Base-by-base conservation (phyloP, 345 rosid genomes). In the Microthlaspi erraticum region DNA sequence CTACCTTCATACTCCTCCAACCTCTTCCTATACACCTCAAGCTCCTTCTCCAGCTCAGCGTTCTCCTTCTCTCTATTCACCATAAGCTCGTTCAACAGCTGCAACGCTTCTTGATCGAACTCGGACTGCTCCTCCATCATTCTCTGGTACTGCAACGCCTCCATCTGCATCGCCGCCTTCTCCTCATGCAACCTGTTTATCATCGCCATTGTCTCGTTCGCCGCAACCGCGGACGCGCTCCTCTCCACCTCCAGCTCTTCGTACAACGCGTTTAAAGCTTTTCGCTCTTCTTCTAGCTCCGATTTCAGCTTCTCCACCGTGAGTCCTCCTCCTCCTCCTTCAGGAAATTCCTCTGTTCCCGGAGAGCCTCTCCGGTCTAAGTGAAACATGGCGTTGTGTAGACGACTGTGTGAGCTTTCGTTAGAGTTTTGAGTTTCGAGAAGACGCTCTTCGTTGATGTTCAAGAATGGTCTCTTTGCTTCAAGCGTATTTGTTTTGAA, bases 141-240 rank as follows among this genome's bases (percentile, higher is more conserved):
- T 66, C 99, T 81, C 79, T 95, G 97, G 32, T 95, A 95, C 78
- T 95, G 99, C 78, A 92, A 75, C 13, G 98, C 99, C 69, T 95
- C 99, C 99, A 95, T 95, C 86, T 92, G 98, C 98, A 92, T 87
- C 10, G 97, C 97, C 0, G 99, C 96, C 77, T 90, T 95, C 84
- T 95, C 98, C 71, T 95, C 99, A 54, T 95, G 99, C 60, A 95
- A 89, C 71, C 98, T 81, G 51, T 92, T 95, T 65, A 95, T 95
- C 99, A 95, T 95, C 2, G 99, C 98, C 99, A 95, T 95, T 16
- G 99, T 95, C 69, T 95, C 96, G 78, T 76, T 90, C 0, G 99
- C 88, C 0, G 99, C 97, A 8, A 86, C 78, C 0, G 98, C 97
- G 14, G 99, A 95, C 14, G 99, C 97, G 20, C 81, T 92, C 67